Evolutionary conservation across 2,329 filamentous ascomycete species (phyloP), one percentile per base, ranked within the genome.

Genomic region (Lizonia empirigonia): DNA sequence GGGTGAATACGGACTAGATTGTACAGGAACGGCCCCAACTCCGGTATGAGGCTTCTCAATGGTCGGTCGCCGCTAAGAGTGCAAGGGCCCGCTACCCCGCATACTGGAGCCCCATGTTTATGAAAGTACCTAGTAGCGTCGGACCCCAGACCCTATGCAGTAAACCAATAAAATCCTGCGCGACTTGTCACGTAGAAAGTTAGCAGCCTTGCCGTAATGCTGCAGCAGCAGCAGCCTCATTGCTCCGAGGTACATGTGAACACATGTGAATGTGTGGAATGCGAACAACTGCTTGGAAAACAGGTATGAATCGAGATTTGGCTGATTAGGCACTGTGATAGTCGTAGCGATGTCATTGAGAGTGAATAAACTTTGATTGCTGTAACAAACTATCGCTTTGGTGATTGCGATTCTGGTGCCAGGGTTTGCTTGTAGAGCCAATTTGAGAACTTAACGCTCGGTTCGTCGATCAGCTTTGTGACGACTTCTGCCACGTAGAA

Each of bases 391-490:
- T 48, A 49, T 40, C 27, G 35, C 29, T 40, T 53, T 32, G 46
- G 41, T 33, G 55, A 33, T 36, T 58, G 41, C n/a, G 50, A 33
- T 32, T 56, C 45, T 22, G 48, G 53, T 30, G 63, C 61, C 30
- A 79, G 53, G 3, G 77, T 76, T 60, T 70, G 77, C 51, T 70
- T 76, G 68, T 88, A 86, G 15, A 85, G 51, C 82, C 82, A 83
- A 41, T 64, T 70, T 27, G 66, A 59, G 36, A 70, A 54, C 41
- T 72, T 79, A 13, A 88, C 82, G 38, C 80, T 81, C 1, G 84
- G 84, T 56, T 85, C 69, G 36, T 73, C 70, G 7, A 70, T 57
- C n/a, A 72, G 32, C 51, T 68, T 72, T 9, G 70, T 73, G 16
- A 67, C 64, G 22, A 73, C 39, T 49, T 73, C 70, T 10, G 69